phyloP scores from a whole-genome alignment of 345 rosid species.

The Gossypium raimondii region DNA sequence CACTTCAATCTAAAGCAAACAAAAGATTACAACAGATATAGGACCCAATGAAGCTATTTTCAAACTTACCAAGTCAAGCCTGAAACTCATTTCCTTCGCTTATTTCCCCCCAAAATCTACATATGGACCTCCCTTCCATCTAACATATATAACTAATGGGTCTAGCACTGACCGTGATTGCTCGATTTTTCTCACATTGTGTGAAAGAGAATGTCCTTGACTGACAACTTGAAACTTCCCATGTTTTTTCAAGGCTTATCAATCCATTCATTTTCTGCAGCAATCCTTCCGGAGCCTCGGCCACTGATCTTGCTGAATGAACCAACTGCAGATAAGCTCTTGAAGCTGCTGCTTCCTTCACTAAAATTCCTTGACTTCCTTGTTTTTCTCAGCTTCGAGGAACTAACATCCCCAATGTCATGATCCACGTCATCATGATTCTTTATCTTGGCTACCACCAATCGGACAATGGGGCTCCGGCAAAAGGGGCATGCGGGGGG shows the following conservation, averaged over 20 bases:
- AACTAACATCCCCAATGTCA: conserved; percentile 46
- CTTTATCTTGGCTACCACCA: conserved; percentile 62
- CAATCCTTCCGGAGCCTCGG: conserved; percentile 55
- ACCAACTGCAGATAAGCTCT: conserved; percentile 62
- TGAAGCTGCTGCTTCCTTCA: conserved; percentile 97
- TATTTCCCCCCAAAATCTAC: conserved; percentile 34
- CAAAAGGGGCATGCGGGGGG: conserved; percentile 98
- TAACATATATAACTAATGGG: conserved; percentile 29
- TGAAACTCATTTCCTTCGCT: conserved; percentile 29
- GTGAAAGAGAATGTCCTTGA: conserved; percentile 15
- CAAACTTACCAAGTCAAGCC: conserved; percentile 39
- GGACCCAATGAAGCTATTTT: conserved; percentile 24
- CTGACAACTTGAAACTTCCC: conserved; percentile 27
- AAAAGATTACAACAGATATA: conserved; percentile 31
- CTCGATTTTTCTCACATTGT: conserved; percentile 7
- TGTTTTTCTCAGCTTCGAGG: conserved; percentile 60
- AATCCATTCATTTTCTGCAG: conserved; percentile 44
- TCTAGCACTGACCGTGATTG: conserved; percentile 23
- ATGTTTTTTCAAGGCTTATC: conserved; percentile 43
- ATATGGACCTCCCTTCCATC: conserved; percentile 23
- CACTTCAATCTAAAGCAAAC: conserved; percentile 33
- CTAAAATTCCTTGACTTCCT: conserved; percentile 66
- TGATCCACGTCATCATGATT: conserved; percentile 44
- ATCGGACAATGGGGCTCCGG: conserved; percentile 68
- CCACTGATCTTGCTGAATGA: conserved; percentile 56